Conservation (phyloP, 768 basidiomycete species). For the Lactarius hatsudake region DNA sequence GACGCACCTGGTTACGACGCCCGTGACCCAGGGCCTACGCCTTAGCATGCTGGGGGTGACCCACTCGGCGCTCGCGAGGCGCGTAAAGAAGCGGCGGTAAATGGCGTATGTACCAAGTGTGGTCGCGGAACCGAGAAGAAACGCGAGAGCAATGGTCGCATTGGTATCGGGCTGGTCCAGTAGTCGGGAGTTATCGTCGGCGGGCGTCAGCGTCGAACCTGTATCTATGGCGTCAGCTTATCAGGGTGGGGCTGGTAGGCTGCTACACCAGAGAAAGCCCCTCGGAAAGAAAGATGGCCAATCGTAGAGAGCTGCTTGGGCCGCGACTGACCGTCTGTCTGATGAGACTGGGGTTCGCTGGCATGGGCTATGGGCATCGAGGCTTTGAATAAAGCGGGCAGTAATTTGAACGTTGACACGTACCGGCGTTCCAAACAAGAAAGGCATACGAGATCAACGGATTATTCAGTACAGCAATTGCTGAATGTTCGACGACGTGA, state of each 20-base stretch:
- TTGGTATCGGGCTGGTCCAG: neutral
- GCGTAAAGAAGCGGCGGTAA: constrained; percentile 50
- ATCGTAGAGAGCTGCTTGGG: neutral
- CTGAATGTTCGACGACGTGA: neutral
- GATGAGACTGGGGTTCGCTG: neutral
- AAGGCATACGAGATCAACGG: neutral
- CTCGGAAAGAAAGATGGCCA: too few relatives aligned
- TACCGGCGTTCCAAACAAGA: neutral
- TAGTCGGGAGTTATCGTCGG: neutral
- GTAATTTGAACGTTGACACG: neutral
- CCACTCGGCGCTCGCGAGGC: constrained; percentile 66
- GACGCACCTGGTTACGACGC: constrained; percentile 73
- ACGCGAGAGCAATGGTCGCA: constrained; percentile 29
- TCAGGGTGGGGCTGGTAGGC: neutral
- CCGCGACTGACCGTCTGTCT: neutral
- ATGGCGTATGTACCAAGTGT: constrained; percentile 41
- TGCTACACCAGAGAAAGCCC: neutral
- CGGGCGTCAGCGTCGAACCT: constrained; percentile 51
- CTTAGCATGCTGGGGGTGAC: constrained; percentile 61
- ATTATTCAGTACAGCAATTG: too few relatives aligned
- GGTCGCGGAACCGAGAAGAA: constrained; percentile 32
- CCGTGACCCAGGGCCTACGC: constrained; percentile 67
- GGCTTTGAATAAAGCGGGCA: neutral
- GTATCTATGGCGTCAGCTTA: constrained; percentile 51
- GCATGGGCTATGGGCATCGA: neutral